Percentiles rank a stretch among this genome's conserved stretches.
phyloP scores from a whole-genome alignment of 208 protist species.

The Crithidia thermophila region DNA sequence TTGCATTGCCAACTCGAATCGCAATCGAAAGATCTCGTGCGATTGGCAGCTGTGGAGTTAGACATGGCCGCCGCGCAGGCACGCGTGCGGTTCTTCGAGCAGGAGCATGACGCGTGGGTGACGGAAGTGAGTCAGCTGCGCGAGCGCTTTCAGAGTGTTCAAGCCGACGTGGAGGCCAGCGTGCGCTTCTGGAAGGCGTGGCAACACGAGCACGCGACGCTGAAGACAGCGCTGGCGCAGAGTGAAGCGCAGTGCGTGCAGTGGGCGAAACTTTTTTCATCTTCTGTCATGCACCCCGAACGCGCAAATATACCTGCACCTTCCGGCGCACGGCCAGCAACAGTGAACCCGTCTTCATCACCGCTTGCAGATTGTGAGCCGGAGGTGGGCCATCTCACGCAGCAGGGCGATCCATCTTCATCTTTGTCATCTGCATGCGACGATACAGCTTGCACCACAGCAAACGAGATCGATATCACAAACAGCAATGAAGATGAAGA shows the following conservation, averaged over 20 bases:
- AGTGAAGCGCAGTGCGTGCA: conserved; percentile 17
- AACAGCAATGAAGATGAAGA: not conserved
- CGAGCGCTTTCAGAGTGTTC: conserved; percentile 7
- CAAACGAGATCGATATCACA: not conserved
- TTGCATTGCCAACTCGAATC: conserved; percentile 3
- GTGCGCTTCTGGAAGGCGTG: conserved; percentile 16
- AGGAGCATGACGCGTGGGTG: conserved; percentile 11
- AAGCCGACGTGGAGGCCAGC: conserved; percentile 7
- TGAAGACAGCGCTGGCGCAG: conserved; percentile 30
- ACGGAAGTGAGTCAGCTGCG: not conserved
- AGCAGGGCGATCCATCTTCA: too few species aligned
- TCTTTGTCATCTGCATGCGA: too few species aligned
- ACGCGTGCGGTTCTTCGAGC: conserved; percentile 24
- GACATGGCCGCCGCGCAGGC: conserved; percentile 27
- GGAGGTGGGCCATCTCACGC: too few species aligned
- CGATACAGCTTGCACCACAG: not conserved
- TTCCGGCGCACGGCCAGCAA: too few species aligned
- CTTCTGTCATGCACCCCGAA: too few species aligned
- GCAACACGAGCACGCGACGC: conserved; percentile 28
- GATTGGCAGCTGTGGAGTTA: conserved; percentile 15
- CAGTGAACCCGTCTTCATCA: too few species aligned
- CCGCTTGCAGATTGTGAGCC: too few species aligned
- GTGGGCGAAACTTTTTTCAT: conserved; percentile 34
- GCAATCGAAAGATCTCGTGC: conserved; percentile 19
- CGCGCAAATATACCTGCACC: too few species aligned